A percentile compares a stretch with the other conserved stretches of the same genome.
These are phyloP conservation scores for Phytophthora sp. DNA, from an alignment of 352 stramenopile species.

Conservation along the genomic window DNA sequence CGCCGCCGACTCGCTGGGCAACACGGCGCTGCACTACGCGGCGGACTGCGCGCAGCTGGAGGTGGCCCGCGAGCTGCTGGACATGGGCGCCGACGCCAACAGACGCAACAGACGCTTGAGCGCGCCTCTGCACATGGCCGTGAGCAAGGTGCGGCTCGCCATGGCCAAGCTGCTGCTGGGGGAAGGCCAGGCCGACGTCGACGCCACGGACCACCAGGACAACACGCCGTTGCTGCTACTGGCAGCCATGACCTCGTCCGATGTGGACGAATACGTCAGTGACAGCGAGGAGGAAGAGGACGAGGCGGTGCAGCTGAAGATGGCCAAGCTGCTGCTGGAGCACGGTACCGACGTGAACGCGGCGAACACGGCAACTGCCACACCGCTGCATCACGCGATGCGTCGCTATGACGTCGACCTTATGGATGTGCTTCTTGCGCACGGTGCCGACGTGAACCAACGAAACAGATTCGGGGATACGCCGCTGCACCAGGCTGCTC, in stretches of 20 bases:
- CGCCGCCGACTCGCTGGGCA: slow-evolving; percentile 28
- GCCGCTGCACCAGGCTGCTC: slow-evolving; percentile 36
- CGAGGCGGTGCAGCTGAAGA: slow-evolving; percentile 24
- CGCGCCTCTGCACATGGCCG: slow-evolving; percentile 30
- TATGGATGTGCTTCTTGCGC: slow-evolving; percentile 33
- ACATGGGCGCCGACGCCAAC: slow-evolving; percentile 31
- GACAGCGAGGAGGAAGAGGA: slow-evolving; percentile 26
- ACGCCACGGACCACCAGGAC: slow-evolving; percentile 31
- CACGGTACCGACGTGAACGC: slow-evolving; percentile 35
- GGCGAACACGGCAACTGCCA: slow-evolving; percentile 18
- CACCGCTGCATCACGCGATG: slow-evolving; percentile 39
- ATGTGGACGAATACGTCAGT: slow-evolving; percentile 33
- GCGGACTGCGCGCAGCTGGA: slow-evolving; percentile 23
- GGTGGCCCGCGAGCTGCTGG: slow-evolving; percentile 17
- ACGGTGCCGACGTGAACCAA: slow-evolving; percentile 36
- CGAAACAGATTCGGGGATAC: slow-evolving; percentile 41
- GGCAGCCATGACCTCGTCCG: slow-evolving; percentile 27
- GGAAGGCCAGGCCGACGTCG: slow-evolving; percentile 29
- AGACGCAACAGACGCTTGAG: slow-evolving; percentile 20
- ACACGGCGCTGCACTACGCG: slow-evolving; percentile 44
- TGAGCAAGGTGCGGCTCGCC: slow-evolving; percentile 27
- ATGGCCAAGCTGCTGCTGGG: slow-evolving; percentile 34
- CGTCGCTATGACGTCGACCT: slow-evolving; percentile 37
- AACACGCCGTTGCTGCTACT: slow-evolving; percentile 36
- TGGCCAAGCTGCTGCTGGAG: slow-evolving; percentile 33